Conservation (phyloP, 2,329 filamentous ascomycete genomes). For the Trichophyton rubrum region DNA sequence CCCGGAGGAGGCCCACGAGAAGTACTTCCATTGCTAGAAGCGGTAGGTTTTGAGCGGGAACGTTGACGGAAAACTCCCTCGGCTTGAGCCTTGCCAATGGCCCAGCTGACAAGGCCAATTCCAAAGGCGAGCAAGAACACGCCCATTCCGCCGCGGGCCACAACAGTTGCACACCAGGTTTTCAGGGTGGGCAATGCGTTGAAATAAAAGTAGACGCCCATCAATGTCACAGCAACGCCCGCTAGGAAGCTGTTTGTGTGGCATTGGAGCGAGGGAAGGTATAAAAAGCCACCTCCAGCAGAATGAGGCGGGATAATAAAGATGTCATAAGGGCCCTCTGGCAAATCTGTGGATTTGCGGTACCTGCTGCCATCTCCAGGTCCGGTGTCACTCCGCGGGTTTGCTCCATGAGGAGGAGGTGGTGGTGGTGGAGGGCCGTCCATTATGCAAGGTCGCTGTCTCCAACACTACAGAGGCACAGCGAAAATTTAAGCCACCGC, state of each 20-base stretch:
- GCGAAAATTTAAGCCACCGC: neutral
- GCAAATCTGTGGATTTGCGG: constrained; percentile 47
- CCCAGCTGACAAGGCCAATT: constrained; percentile 69
- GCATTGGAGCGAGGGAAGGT: constrained; percentile 77
- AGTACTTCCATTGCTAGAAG: constrained; percentile 21
- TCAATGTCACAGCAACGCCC: constrained; percentile 65
- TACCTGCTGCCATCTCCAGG: constrained; percentile 16
- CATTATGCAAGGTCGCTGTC: constrained; percentile 17
- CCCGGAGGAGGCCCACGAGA: constrained; percentile 21
- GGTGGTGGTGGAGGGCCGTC: constrained; percentile 47
- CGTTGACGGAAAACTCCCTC: constrained; percentile 31
- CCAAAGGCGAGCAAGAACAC: constrained; percentile 59
- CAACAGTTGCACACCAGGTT: constrained; percentile 58
- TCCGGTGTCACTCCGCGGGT: constrained; percentile 48
- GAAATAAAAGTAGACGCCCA: constrained; percentile 59
- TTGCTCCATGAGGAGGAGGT: constrained; percentile 73
- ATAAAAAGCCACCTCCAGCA: constrained; percentile 76
- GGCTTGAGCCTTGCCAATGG: constrained; percentile 52
- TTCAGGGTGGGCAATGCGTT: constrained; percentile 61
- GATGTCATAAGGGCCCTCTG: constrained; percentile 88
- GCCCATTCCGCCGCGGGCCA: constrained; percentile 59
- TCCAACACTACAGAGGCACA: neutral
- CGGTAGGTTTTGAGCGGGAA: constrained; percentile 7
- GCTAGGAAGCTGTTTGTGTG: constrained; percentile 85
- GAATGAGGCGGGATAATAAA: constrained; percentile 93